These are phyloP conservation scores for Gastrolobium bilobum DNA, from an alignment of 306 rosid genomes.

Conservation along the genomic window DNA sequence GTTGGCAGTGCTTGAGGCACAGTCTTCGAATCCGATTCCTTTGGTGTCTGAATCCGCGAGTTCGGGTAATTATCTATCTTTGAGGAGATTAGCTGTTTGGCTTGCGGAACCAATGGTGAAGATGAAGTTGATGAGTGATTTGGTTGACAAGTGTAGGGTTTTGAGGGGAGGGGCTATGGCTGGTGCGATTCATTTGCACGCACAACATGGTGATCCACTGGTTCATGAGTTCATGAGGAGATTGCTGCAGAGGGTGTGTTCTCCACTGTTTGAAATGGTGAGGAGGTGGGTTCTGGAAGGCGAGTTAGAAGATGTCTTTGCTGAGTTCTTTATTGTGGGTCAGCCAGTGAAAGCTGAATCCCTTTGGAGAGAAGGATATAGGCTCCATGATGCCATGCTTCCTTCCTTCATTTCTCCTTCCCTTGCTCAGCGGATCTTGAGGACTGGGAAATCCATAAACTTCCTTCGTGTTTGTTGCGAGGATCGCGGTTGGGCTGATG, in stretches of 20 bases:
- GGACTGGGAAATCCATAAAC: constrained; percentile 97
- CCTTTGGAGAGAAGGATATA: constrained; percentile 97
- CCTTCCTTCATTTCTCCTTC: constrained; percentile 91
- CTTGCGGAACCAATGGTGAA: constrained; percentile 93
- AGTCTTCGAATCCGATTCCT: constrained; percentile 86
- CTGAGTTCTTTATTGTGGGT: constrained; percentile 87
- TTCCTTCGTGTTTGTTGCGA: constrained; percentile 97
- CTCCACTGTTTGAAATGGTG: constrained; percentile 95
- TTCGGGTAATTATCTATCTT: constrained; percentile 79
- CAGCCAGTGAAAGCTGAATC: constrained; percentile 97
- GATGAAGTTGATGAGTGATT: constrained; percentile 94
- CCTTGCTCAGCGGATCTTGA: constrained; percentile 89
- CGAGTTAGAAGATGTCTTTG: constrained; percentile 90
- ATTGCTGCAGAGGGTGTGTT: constrained; percentile 85
- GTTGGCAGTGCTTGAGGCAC: constrained; percentile 88
- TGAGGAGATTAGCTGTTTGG: constrained; percentile 92
- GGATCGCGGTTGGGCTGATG: constrained; percentile 91
- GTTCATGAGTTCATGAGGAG: constrained; percentile 88
- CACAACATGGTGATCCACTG: constrained; percentile 93
- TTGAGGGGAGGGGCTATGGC: constrained; percentile 95
- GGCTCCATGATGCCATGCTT: constrained; percentile 90
- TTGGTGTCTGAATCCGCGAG: constrained; percentile 70
- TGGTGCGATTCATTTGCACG: constrained; percentile 91
- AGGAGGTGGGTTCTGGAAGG: constrained; percentile 96
- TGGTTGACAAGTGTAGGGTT: constrained; percentile 90